These are phyloP conservation scores for Mycena venus DNA, from an alignment of 768 basidiomycete species.

Conservation along the genomic window DNA sequence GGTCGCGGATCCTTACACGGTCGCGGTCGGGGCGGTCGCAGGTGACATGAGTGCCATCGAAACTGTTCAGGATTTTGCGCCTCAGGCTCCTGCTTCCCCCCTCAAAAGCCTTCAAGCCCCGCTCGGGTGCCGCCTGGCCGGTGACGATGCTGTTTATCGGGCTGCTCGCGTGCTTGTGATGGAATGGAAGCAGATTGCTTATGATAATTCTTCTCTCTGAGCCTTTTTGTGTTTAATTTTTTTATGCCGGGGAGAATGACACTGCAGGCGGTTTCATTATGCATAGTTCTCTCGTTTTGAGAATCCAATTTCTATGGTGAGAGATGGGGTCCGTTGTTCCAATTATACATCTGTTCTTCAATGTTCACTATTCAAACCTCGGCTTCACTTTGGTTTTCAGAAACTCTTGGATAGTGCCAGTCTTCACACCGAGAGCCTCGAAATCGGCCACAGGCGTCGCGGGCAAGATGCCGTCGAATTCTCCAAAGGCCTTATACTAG, in stretches of 20 bases:
- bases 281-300: no score
- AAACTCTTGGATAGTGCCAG: no score
- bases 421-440: no score
- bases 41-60: slow-evolving; percentile 24
- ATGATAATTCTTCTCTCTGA: no score
- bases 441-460: no score
- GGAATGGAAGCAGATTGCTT: not conserved
- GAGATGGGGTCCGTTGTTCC: no score
- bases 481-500: no score
- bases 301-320: no score
- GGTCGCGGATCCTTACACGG: slow-evolving; percentile 14
- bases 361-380: no score
- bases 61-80: not conserved
- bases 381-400: no score
- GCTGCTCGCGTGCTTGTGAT: not conserved
- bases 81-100: not conserved
- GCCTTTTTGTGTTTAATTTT: not conserved
- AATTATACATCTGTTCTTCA: no score
- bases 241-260: not conserved
- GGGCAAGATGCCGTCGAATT: no score
- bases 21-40: slow-evolving; percentile 10
- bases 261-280: not conserved
- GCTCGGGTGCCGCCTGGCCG: not conserved
- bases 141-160: not conserved
- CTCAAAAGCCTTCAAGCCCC: not conserved